Percentiles rank a stretch among this genome's conserved stretches.
These are phyloP conservation scores for Alternaria arborescens DNA, from an alignment of 2,329 filamentous ascomycete species.

Conservation along the genomic window DNA sequence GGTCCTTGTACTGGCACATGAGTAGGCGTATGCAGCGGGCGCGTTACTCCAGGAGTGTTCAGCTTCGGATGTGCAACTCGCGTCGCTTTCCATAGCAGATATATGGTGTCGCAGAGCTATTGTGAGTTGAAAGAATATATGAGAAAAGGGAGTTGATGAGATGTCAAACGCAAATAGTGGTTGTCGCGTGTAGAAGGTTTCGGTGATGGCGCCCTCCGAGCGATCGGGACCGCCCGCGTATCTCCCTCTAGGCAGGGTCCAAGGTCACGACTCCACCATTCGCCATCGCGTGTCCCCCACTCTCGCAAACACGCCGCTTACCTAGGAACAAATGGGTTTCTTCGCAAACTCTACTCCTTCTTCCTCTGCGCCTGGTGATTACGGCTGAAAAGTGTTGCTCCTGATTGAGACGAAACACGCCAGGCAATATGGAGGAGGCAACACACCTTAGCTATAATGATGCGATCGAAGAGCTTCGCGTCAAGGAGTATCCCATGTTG, in stretches of 20 bases:
- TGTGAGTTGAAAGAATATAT: background rate
- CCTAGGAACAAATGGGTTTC: conserved; percentile 37
- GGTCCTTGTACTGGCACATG: background rate
- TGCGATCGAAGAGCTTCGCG: conserved; percentile 66
- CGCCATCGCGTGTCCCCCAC: conserved; percentile 51
- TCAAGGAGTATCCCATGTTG: conserved; percentile 74
- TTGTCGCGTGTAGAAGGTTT: background rate
- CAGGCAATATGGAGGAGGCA: conserved; percentile 40
- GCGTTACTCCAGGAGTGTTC: background rate
- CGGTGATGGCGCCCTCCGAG: conserved; percentile 15
- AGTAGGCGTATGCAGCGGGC: background rate
- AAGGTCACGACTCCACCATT: conserved; percentile 35
- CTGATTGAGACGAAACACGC: background rate
- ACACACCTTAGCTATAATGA: conserved; percentile 61
- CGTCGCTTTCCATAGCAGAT: background rate
- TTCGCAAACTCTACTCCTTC: conserved; percentile 13
- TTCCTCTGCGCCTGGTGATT: conserved; percentile 28
- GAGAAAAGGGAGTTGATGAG: background rate
- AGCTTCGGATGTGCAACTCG: background rate
- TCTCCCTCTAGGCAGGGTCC: conserved; percentile 10
- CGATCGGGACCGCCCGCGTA: conserved; percentile 38
- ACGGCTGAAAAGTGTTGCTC: conserved; percentile 27
- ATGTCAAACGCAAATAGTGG: background rate
- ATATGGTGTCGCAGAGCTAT: background rate
- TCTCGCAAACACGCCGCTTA: conserved; percentile 37